Base-by-base conservation (phyloP, 2,329 filamentous ascomycete species). In the Fusarium lyarnte region DNA sequence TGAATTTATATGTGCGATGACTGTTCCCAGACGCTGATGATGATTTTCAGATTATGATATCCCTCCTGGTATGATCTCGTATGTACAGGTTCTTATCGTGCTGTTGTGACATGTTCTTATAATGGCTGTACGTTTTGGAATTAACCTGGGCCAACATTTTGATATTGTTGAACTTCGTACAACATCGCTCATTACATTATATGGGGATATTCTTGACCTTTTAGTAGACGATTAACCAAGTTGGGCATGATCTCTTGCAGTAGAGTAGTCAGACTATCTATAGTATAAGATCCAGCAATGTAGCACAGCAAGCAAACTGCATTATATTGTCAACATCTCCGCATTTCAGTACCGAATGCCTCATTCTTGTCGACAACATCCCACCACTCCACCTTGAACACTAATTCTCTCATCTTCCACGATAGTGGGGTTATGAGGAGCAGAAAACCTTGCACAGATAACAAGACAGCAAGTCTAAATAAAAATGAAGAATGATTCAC, bases 401-500 rank as follows among this genome's bases (percentile, higher is more conserved):
- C 39, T 8, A 19, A 19, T 63, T 51, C 35, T 63, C 21, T 41
- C 17, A 17, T 14, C 36, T 54, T 46, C 49, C n/a, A 54, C 21
- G 11, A 21, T n/a, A 23, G 64, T 47, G 64, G 64, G 49, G 64
- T 29, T 19, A 27, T n/a, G 17, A 57, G 35, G 64, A 45, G 45
- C 46, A 39, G 17, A 21, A 49, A 64, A 53, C 53, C 43, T 36
- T 71, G 70, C 60, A 60, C 38, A 55, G 41, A 52, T 47, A 29
- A 35, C 12, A 29, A 46, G n/a, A 45, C 39, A 31, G 23, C 27
- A 35, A 11, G 35, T 64, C 38, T 23, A 29, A 16, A 21, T 17
- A 13, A 23, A 47, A 36, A 33, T 17, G 21, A 35, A 35, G 41
- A 21, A 39, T n/a, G 13, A 43, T 33, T 27, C 9, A 36, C 9